Conservation (phyloP, 2,329 filamentous ascomycete species). For the Epichloe typhina region DNA sequence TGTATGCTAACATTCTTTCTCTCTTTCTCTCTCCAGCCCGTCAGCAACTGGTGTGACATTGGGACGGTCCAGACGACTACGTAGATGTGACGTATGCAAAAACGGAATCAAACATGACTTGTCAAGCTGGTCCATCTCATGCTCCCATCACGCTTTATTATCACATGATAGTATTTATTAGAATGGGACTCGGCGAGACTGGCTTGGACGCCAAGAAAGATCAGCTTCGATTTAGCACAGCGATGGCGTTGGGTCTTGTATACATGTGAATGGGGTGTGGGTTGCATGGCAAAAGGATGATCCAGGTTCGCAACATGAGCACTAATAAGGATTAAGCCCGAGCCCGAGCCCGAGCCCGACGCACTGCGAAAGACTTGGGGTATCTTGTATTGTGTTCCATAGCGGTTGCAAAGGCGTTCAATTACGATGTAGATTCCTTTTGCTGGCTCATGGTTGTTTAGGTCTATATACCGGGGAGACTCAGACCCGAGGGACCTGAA, state of each 20-base stretch:
- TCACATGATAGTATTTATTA: not conserved
- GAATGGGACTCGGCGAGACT: not conserved
- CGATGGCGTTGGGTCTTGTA: slow-evolving; percentile 18
- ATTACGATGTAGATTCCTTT: too few relatives aligned
- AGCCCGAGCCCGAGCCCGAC: too few relatives aligned
- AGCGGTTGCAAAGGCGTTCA: too few relatives aligned
- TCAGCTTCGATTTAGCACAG: slow-evolving; percentile 15
- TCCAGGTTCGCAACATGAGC: not conserved
- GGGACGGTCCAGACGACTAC: slow-evolving; percentile 20
- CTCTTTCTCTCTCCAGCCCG: slow-evolving; percentile 29
- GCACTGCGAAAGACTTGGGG: too few relatives aligned
- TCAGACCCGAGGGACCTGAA: not conserved
- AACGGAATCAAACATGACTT: not conserved
- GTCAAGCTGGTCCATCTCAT: not conserved
- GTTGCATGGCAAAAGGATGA: not conserved
- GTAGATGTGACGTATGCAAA: not conserved
- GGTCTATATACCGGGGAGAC: not conserved
- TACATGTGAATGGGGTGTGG: not conserved
- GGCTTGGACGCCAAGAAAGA: slow-evolving; percentile 6
- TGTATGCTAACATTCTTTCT: slow-evolving; percentile 1
- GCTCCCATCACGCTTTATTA: not conserved
- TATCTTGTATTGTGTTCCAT: too few relatives aligned
- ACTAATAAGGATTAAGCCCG: not conserved
- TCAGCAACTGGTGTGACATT: slow-evolving; percentile 55
- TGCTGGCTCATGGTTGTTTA: not conserved